Evolutionary conservation across 306 rosid genomes (phyloP), one percentile per base, ranked within the genome.

Genomic region (Myrica gale): DNA sequence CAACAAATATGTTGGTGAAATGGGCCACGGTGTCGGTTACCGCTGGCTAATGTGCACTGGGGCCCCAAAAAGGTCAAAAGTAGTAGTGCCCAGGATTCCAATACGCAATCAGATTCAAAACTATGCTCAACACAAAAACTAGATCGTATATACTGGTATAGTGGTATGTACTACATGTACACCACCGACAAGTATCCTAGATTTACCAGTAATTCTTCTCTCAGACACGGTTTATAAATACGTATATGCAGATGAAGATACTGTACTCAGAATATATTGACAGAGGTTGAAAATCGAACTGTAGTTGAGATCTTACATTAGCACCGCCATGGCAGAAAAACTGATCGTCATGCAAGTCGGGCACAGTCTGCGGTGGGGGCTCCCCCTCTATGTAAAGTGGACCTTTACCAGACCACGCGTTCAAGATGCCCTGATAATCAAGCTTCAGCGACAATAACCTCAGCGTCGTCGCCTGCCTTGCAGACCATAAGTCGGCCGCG

Each of bases 371-470:
- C 53, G 92, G 97, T 6, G 84, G 93, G 9, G 85, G 65, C 67
- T 83, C 91, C 4, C 75, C 87, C 16, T 79, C 86, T 5, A 96
- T 83, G 60, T 61, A 92, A 8, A 92, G 88, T 6, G 99, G 75
- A 23, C 96, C 93, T 72, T 92, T 88, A 57, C 89, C 93, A 20
- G 98, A 89, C 99, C 99, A 96, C 65, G 96, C 98, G 46, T 89
- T 89, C 78, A 96, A 66, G 69, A 96, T 91, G 53, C 85, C 98
- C 71, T 88, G 72, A 63, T 90, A 92, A 85, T 96, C 92, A 55
- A 96, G 90, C 87, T 90, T 96, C 89, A 96, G 86, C 4, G 90
- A 80, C 84, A 88, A 73, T 54, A 74, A 83, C 17, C 88, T 79
- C 50, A 69, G 75, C 81, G 82, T 37, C 73, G 82, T 45, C 79